Base-by-base conservation (phyloP, 225 moss, liverwort and hornwort species). In the Anthoceros angustus region DNA sequence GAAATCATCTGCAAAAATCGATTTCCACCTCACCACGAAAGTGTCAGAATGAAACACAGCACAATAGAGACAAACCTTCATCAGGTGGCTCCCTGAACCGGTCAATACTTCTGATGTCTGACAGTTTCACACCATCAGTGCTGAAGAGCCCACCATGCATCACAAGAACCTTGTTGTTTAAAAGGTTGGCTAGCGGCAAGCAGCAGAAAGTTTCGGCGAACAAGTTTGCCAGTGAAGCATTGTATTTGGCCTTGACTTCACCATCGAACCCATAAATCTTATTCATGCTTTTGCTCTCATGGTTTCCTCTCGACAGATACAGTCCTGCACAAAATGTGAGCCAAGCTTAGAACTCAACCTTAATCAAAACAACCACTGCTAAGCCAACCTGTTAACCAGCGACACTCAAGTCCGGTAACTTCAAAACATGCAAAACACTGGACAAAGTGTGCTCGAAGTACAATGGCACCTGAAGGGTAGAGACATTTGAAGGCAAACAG, bases 261-360 rank as follows among this genome's bases (percentile, higher is more conserved):
- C 92, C 98, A 77, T 89, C 89, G 72, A 98, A 98, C 41, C 98
- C 98, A 65, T 98, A 98, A 43, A 98, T 98, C 73, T 89, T 92
- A 69, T 98, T 98, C 98, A 98, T 98, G 77, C 98, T 87, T 79
- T 89, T 98, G 74, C 92, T 92, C 78, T 98, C 98, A 69, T 98
- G 98, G 70, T 98, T 98, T 72, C 98, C 98, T 78, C 98, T 92
- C 26, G 92, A 84, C 42, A 98, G 76, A 68, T 80, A 87, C 63
- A 98, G 77, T 60, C 98, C 98, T 98, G 81, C 70, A 41, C 45
- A 64, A 66, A 18, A 50, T 25, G 15, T 61, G 64, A 26, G 18
- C 50, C 64, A 42, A 66, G 21, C 42, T 24, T 60, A 55, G 12
- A 43, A 0, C 64, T 71, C 40, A 25, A 66, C 68, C 5, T n/a